Evolutionary conservation across 192 early-diverging fungal genomes (phyloP).

Genomic region (Umbelopsis sp.): DNA sequence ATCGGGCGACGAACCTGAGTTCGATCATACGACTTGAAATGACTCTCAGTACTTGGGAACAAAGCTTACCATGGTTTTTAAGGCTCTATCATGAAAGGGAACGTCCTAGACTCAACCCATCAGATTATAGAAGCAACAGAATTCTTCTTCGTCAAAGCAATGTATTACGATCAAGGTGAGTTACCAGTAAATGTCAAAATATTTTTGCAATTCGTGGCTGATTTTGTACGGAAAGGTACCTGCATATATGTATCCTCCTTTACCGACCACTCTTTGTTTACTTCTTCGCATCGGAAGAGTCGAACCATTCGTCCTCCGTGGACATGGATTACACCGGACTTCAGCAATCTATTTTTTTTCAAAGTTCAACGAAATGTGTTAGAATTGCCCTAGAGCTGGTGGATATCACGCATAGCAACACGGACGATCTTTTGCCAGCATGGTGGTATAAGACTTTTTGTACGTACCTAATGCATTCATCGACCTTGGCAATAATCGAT

Average conservation of each 20-base stretch:
- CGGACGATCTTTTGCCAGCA: conserved; percentile 10
- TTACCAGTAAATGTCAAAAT: background rate
- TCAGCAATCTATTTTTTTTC: conserved; percentile 17
- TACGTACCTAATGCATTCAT: background rate
- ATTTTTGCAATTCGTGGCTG: background rate
- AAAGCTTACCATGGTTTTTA: conserved; percentile 13
- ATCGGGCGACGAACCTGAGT: conserved; percentile 3
- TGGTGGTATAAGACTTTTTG: conserved; percentile 19
- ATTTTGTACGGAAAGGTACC: conserved; percentile 1
- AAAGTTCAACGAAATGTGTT: conserved; percentile 19
- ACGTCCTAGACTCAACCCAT: background rate
- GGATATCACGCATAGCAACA: conserved; percentile 16
- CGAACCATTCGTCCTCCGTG: background rate
- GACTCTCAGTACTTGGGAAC: conserved; percentile 11
- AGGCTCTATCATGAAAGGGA: background rate
- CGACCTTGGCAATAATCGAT: background rate
- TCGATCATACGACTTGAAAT: conserved; percentile 19
- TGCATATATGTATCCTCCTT: conserved; percentile 25
- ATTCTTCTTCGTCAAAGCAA: conserved; percentile 13
- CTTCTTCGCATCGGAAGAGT: conserved; percentile 18
- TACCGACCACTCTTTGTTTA: conserved; percentile 22
- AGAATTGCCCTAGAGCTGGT: conserved; percentile 9
- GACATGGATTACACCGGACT: background rate
- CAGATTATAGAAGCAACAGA: background rate
- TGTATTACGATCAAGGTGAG: conserved; percentile 17